Conservation (phyloP, 2,329 filamentous ascomycete genomes). For the Trichoderma sp. region DNA sequence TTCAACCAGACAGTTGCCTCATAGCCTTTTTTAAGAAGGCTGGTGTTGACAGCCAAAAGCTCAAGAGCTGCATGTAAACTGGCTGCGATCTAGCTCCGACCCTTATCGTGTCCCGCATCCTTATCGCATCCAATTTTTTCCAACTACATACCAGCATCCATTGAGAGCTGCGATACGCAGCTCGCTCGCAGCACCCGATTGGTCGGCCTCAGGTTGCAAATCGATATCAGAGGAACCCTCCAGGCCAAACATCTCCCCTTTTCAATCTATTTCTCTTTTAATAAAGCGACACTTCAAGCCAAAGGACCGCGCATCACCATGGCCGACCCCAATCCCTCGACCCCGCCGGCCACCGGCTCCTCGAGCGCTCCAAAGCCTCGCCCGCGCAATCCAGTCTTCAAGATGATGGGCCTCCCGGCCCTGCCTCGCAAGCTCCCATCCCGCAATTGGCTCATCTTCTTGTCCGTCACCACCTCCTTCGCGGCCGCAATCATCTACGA, state of each 20-base stretch:
- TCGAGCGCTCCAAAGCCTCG: slow-evolving; percentile 29
- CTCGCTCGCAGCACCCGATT: background rate
- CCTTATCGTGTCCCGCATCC: slow-evolving; percentile 29
- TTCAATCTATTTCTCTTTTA: background rate
- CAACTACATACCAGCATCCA: slow-evolving; percentile 1
- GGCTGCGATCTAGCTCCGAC: slow-evolving; percentile 3
- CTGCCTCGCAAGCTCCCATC: slow-evolving; percentile 85
- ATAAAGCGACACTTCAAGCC: background rate
- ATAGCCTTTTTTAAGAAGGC: background rate
- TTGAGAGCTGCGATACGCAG: background rate
- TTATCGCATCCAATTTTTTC: slow-evolving; percentile 34
- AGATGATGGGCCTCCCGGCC: slow-evolving; percentile 81
- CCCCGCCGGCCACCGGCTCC: slow-evolving; percentile 13
- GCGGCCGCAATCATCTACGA: slow-evolving; percentile 86
- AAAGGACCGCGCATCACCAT: slow-evolving; percentile 16
- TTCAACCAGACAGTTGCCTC: background rate
- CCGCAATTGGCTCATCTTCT: slow-evolving; percentile 97
- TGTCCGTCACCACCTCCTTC: slow-evolving; percentile 75
- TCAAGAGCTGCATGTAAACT: slow-evolving; percentile 2
- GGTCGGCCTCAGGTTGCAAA: background rate
- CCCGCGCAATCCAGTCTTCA: slow-evolving; percentile 67
- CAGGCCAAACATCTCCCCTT: background rate
- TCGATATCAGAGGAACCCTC: background rate
- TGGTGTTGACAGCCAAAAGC: background rate
- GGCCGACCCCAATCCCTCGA: slow-evolving; percentile 26